A percentile compares a stretch with the other conserved stretches of the same genome.
These are phyloP conservation scores for Cryoendolithus antarcticus DNA, from an alignment of 2,329 filamentous ascomycete species.

Conservation along the genomic window DNA sequence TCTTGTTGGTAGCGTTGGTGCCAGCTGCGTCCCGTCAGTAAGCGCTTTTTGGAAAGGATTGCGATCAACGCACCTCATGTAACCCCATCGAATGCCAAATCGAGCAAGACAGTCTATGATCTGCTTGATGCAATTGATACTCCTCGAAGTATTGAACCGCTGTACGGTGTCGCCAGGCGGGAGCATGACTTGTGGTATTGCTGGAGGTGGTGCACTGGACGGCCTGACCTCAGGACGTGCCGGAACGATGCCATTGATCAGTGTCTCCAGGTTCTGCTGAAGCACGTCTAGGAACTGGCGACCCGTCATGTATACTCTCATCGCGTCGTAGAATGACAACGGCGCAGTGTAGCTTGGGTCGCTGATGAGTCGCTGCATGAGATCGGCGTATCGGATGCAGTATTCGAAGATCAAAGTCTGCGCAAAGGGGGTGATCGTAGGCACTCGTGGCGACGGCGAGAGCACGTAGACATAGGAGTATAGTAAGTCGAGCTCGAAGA, in stretches of 20 bases:
- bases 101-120: slow-evolving; percentile 33
- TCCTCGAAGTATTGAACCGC: slow-evolving; percentile 26
- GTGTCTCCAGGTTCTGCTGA: slow-evolving; percentile 38
- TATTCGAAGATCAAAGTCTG: slow-evolving; percentile 78
- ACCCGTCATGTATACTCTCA: slow-evolving; percentile 66
- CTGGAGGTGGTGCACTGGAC: slow-evolving; percentile 21
- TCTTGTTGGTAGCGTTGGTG: slow-evolving; percentile 37
- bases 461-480: slow-evolving; percentile 89
- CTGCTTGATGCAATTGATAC: slow-evolving; percentile 35
- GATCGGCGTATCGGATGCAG: slow-evolving; percentile 66
- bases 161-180: slow-evolving; percentile 18
- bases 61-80: slow-evolving; percentile 24
- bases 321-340: slow-evolving; percentile 76
- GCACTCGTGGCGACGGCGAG: slow-evolving; percentile 63
- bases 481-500: slow-evolving; percentile 77
- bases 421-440: slow-evolving; percentile 61
- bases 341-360: slow-evolving; percentile 50
- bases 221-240: slow-evolving; percentile 28
- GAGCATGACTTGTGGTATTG: slow-evolving; percentile 20
- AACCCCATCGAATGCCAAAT: slow-evolving; percentile 37
- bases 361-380: slow-evolving; percentile 56
- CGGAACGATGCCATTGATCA: slow-evolving; percentile 28
- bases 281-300: slow-evolving; percentile 46
- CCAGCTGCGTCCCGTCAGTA: slow-evolving; percentile 24
- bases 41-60: neutral